A percentile compares a stretch with the other conserved stretches of the same genome.
These are phyloP conservation scores for Cladosporium sp. DNA, from an alignment of 2,329 filamentous ascomycete species.

Conservation along the genomic window DNA sequence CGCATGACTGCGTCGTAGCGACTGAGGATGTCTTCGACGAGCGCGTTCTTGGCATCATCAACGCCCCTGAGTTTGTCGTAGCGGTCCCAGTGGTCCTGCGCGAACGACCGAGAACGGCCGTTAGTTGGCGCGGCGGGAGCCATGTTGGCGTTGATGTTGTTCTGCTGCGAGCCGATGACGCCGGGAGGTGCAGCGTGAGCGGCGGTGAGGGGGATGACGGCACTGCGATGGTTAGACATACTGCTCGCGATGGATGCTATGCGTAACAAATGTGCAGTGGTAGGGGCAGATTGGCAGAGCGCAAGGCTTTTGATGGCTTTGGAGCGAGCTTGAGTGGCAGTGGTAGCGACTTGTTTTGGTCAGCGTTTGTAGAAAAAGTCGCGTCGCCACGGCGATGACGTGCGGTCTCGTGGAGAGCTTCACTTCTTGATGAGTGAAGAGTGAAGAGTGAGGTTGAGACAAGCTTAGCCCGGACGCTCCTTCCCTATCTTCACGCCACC, in stretches of 20 bases:
- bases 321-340: not conserved
- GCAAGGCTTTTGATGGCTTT: not conserved
- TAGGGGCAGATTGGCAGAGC: not conserved
- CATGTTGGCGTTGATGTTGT: not conserved
- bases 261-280: not conserved
- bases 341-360: not conserved
- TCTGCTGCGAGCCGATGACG: not conserved
- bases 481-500: not conserved
- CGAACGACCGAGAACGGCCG: not conserved
- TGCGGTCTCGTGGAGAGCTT: not conserved
- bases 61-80: slow-evolving; percentile 36
- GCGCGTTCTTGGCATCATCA: slow-evolving; percentile 37
- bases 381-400: not conserved
- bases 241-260: not conserved
- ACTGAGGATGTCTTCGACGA: slow-evolving; percentile 44
- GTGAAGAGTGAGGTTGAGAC: slow-evolving; percentile 11
- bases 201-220: not conserved
- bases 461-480: not conserved
- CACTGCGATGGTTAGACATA: not conserved
- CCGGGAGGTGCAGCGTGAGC: not conserved
- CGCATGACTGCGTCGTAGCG: slow-evolving; percentile 43
- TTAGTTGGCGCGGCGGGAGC: slow-evolving; percentile 1
- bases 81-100: slow-evolving; percentile 34
- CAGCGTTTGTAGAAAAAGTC: not conserved
- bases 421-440: not conserved